Percentiles rank a stretch among this genome's conserved stretches.
Evolutionary conservation across 1,284 basidiomycete species (phyloP).

Genomic region (Irpex sp.): DNA sequence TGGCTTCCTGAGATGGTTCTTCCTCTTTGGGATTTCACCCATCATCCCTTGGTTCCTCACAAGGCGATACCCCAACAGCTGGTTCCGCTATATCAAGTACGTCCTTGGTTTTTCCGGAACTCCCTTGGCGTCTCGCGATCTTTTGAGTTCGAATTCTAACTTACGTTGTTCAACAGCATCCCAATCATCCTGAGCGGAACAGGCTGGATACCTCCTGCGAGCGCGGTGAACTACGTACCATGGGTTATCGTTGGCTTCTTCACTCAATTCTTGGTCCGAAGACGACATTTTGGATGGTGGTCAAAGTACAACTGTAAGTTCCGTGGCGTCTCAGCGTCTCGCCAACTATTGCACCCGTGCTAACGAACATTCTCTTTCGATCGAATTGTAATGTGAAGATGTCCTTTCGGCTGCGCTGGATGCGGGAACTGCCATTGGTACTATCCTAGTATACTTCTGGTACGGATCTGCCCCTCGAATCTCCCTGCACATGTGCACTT

Average conservation of each 20-base stretch:
- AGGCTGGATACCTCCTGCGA: slow-evolving; percentile 46
- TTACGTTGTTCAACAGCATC: slow-evolving; percentile 16
- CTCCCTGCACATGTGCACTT: neutral
- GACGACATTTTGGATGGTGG: slow-evolving; percentile 51
- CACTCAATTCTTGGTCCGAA: slow-evolving; percentile 51
- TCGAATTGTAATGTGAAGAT: slow-evolving; percentile 23
- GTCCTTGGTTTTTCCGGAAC: neutral
- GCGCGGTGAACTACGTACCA: slow-evolving; percentile 42
- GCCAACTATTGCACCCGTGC: neutral
- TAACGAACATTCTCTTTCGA: neutral
- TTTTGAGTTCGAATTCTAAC: neutral
- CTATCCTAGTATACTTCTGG: slow-evolving; percentile 62
- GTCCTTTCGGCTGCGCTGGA: slow-evolving; percentile 58
- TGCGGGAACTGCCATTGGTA: slow-evolving; percentile 53
- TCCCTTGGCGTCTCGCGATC: neutral
- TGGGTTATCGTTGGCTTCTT: slow-evolving; percentile 48
- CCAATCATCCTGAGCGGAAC: slow-evolving; percentile 53
- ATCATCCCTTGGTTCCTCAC: slow-evolving; percentile 36
- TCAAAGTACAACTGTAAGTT: slow-evolving; percentile 42
- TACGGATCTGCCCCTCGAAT: slow-evolving; percentile 1
- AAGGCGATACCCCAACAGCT: slow-evolving; percentile 40
- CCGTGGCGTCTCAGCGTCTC: slow-evolving; percentile 7
- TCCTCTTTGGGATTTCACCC: slow-evolving; percentile 53
- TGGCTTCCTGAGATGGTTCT: slow-evolving; percentile 45
- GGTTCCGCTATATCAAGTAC: slow-evolving; percentile 43